Evolutionary conservation across 179 eudicot species (phyloP), one percentile per base, ranked within the genome.

Genomic region (Vitellaria paradoxa): DNA sequence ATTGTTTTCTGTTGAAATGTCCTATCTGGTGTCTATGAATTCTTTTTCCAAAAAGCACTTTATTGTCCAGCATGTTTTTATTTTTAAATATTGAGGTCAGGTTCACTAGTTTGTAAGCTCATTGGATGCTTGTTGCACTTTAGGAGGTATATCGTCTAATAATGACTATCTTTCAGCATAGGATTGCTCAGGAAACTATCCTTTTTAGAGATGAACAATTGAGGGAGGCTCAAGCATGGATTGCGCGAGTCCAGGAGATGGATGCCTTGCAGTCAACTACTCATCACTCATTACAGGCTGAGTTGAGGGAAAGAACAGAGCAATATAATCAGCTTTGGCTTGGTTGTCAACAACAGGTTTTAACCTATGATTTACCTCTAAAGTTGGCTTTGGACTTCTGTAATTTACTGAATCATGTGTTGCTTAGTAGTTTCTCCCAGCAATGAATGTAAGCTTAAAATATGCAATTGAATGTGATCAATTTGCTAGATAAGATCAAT

Each of bases 221-320:
- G 81, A 88, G 96, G 84, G 98, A 97, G 14, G 96, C 98, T 69
- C 98, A 94, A 80, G 78, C 89, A 67, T 97, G 99, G 99, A 89
- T 97, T 70, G 74, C 91, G 47, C 86, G 92, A 56, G 89, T 85
- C 68, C 99, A 94, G 80, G 99, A 97, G 81, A 90, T 92, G 84
- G 98, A 94, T 84, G 95, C 78, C 24, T 78, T 96, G 86, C 94
- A 94, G 67, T 86, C 97, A 82, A 89, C 80, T 70, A 79, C 90
- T 3, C 74, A 81, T 76, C 86, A 85, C 72, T 72, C 89, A 4
- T 82, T 96, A 82, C 98, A 96, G 82, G 92, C 88, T 86, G 98
- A 97, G 88, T 76, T 96, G 76, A 90, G 91, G 78, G 97, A 96
- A 65, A 92, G 95, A 60, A 87, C 91, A 11, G 99, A 96, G 30